A percentile compares a stretch with the other conserved stretches of the same genome.
phyloP scores from a whole-genome alignment of 768 basidiomycete species.

The Polyporus arcularius region DNA sequence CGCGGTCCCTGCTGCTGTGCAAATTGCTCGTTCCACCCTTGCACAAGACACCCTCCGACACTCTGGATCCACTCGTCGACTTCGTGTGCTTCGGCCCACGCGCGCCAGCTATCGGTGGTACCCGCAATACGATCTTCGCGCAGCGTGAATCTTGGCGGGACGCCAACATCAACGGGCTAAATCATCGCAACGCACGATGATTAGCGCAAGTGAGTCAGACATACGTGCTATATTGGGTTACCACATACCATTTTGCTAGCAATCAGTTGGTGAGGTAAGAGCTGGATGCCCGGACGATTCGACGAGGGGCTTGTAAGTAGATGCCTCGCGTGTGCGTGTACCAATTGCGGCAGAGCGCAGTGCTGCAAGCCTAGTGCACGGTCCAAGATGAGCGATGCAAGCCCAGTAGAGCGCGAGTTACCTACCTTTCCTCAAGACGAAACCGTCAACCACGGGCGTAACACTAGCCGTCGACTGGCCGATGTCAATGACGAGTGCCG shows the following conservation, averaged over 20 bases:
- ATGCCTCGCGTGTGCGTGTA: constrained; percentile 78
- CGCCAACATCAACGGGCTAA: constrained; percentile 73
- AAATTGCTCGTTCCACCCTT: constrained; percentile 88
- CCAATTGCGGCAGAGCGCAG: constrained; percentile 75
- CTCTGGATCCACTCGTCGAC: constrained; percentile 95
- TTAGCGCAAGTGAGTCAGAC: not conserved
- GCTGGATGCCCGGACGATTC: constrained; percentile 59
- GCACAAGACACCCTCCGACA: constrained; percentile 81
- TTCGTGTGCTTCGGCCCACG: constrained; percentile 78
- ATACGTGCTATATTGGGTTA: not conserved
- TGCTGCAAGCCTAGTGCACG: constrained; percentile 68
- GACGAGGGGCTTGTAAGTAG: constrained; percentile 53
- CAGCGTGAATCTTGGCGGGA: constrained; percentile 64
- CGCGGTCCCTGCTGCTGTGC: constrained; percentile 57
- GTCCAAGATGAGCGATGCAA: not conserved
- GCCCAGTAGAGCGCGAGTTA: not conserved
- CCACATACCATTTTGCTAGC: constrained; percentile 67
- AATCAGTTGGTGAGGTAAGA: constrained; percentile 88
- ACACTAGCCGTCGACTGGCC: constrained; percentile 89
- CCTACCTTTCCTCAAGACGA: constrained; percentile 91
- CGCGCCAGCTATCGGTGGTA: constrained; percentile 81
- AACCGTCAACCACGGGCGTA: constrained; percentile 95
- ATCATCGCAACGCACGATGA: too few species aligned
- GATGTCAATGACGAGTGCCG: constrained; percentile 94
- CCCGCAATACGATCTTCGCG: constrained; percentile 72